Percentiles rank a stretch among this genome's conserved stretches.
Evolutionary conservation across 2,329 filamentous ascomycete species (phyloP).

Genomic region (Fonsecaea nubica): DNA sequence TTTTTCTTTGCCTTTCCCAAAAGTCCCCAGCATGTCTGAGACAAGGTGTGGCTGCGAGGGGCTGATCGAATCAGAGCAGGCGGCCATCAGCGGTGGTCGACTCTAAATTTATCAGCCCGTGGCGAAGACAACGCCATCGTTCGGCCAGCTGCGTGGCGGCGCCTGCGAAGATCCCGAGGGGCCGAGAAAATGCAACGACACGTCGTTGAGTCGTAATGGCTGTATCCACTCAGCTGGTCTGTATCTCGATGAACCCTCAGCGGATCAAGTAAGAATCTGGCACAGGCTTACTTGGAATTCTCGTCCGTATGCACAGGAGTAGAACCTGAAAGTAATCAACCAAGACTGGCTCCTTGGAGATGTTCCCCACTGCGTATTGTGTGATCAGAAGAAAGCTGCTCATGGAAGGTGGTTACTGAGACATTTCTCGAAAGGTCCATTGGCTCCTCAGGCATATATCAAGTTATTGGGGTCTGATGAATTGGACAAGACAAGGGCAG

Average conservation of each 20-base stretch:
- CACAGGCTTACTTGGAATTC: neutral
- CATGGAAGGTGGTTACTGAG: neutral
- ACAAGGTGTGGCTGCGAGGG: slow-evolving; percentile 13
- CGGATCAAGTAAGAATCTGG: neutral
- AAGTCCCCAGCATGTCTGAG: neutral
- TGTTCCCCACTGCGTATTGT: neutral
- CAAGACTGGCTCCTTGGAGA: neutral
- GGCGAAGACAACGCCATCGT: neutral
- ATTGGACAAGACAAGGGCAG: neutral
- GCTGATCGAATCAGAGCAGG: slow-evolving; percentile 7
- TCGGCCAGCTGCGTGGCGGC: neutral
- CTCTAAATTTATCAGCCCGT: neutral
- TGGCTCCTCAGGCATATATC: neutral
- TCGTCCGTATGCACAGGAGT: neutral
- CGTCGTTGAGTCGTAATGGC: neutral
- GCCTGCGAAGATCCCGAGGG: slow-evolving; percentile 2
- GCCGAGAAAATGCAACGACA: neutral
- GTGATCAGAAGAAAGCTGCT: neutral
- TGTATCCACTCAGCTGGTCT: neutral
- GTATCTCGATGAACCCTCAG: neutral
- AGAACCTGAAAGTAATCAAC: neutral
- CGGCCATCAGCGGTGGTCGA: neutral
- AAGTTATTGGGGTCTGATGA: neutral
- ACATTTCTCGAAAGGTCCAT: neutral
- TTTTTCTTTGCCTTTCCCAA: slow-evolving; percentile 2